Percentiles rank a stretch among this genome's conserved stretches.
phyloP scores from a whole-genome alignment of 2,329 filamentous ascomycete species.

The Chaetomium sp. region DNA sequence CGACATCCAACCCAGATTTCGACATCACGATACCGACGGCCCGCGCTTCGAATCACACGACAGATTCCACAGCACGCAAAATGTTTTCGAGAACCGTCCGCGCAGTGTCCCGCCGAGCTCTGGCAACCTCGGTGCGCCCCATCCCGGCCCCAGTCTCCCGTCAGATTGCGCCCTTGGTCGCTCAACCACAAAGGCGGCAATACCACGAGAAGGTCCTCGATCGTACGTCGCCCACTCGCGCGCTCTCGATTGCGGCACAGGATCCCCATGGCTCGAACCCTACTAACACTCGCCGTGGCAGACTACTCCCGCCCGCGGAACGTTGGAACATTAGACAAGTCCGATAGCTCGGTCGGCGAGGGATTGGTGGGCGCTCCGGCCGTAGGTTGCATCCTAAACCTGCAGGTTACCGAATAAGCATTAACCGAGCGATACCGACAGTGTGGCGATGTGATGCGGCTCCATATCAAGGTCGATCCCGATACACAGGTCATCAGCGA shows the following conservation, averaged over 20 bases:
- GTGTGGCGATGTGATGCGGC: constrained; percentile 84
- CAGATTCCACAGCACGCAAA: constrained; percentile 29
- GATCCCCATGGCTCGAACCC: not conserved
- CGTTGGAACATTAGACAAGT: constrained; percentile 66
- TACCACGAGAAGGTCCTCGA: constrained; percentile 69
- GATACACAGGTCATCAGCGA: constrained; percentile 86
- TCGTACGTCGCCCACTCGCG: constrained; percentile 48
- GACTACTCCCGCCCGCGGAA: constrained; percentile 58
- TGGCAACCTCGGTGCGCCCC: constrained; percentile 46
- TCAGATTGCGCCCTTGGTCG: constrained; percentile 46
- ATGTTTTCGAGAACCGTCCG: constrained; percentile 54
- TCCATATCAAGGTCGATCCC: constrained; percentile 90
- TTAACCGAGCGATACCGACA: constrained; percentile 17
- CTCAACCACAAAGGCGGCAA: constrained; percentile 47
- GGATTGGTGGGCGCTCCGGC: constrained; percentile 90
- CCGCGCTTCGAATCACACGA: not conserved
- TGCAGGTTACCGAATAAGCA: not conserved
- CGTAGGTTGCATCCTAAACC: constrained; percentile 53
- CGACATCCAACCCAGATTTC: constrained; percentile 14
- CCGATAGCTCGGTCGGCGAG: constrained; percentile 80
- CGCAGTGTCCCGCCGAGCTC: constrained; percentile 48
- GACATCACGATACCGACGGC: not conserved
- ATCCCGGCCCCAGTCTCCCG: constrained; percentile 44
- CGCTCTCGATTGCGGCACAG: constrained; percentile 35
- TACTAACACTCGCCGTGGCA: constrained; percentile 34